Base-by-base conservation (phyloP, 257 asterid species). In the Scutellaria barbata region DNA sequence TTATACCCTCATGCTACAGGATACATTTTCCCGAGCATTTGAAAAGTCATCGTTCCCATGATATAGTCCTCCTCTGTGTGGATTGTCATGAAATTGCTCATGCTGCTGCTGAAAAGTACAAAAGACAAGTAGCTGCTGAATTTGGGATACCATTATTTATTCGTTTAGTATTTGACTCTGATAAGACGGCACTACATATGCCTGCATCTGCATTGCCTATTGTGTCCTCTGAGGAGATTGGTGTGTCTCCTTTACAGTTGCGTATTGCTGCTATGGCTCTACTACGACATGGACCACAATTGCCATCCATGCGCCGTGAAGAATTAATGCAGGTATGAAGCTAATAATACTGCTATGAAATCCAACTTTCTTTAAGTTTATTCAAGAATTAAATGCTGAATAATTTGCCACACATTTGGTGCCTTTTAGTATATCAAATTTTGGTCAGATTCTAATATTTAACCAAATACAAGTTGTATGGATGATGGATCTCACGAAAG, bases 71-170 rank as follows among this genome's bases (percentile, higher is more conserved):
- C 53, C 88, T 94, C 69, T 94, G 99, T 47, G 99, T 94, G 80
- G 96, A 94, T 76, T 94, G 99, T 72, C 99, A 94, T 67, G 99
- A 94, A 86, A 77, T 73, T 76, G 97, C 99, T 64, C 99, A 94
- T 77, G 93, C 90, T 76, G 96, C 96, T 63, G 96, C 99, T 16
- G 99, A 94, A 69, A 94, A 85, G 85, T 86, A 87, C 85, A 94
- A 94, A 85, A 90, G 74, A 73, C 76, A 81, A 73, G 77, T 89
- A 74, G 92, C 99, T 71, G 79, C 68, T 68, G 97, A 94, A 73
- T 82, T 81, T 72, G 96, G 84, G 43, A 88, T 94, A 57, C 97
- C 99, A 6, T 86, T 94, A 55, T 89, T 86, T 79, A 66, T 91
- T 67, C 90, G 84, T 54, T 82, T 72, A 67, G 92, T 94, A 45